phyloP scores from a whole-genome alignment of 1,284 basidiomycete species.

The Tylopilus orsonianus region DNA sequence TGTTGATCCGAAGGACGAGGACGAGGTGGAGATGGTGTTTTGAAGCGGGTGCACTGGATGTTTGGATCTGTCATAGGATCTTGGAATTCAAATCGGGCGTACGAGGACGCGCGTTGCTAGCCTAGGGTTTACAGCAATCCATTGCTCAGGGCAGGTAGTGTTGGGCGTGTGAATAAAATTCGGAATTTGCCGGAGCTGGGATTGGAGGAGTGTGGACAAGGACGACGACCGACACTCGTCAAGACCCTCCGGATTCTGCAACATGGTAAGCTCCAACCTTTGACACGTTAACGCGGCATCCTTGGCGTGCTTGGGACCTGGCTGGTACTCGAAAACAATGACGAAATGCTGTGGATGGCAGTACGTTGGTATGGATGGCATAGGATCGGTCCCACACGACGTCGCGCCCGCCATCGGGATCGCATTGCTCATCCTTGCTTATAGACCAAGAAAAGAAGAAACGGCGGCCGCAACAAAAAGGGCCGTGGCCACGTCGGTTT shows the following conservation, averaged over 20 bases:
- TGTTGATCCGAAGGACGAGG: constrained; percentile 25
- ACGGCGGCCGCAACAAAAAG: constrained; percentile 97
- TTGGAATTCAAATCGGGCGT: no score
- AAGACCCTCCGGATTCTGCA: constrained; percentile 23
- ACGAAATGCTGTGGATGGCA: constrained; percentile 13
- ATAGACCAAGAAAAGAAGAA: constrained; percentile 99
- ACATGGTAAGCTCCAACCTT: constrained; percentile 30
- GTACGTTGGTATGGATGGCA: constrained; percentile 14
- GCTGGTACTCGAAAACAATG: background rate
- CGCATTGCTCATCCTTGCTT: background rate
- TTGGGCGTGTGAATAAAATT: constrained; percentile 21
- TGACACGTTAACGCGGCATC: background rate
- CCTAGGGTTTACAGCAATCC: no score
- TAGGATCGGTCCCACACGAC: background rate
- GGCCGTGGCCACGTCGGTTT: constrained; percentile 95
- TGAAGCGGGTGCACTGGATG: no score
- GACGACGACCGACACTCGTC: constrained; percentile 22
- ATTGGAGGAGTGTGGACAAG: background rate
- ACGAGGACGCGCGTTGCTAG: no score
- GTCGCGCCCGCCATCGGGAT: no score
- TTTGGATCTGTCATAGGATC: background rate
- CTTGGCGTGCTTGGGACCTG: constrained; percentile 3
- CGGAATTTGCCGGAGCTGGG: constrained; percentile 24
- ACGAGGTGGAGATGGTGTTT: constrained; percentile 27
- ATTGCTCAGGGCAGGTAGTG: background rate